These are phyloP conservation scores for Lipomyces mesembrius DNA, from an alignment of 805 yeast species.

Conservation along the genomic window DNA sequence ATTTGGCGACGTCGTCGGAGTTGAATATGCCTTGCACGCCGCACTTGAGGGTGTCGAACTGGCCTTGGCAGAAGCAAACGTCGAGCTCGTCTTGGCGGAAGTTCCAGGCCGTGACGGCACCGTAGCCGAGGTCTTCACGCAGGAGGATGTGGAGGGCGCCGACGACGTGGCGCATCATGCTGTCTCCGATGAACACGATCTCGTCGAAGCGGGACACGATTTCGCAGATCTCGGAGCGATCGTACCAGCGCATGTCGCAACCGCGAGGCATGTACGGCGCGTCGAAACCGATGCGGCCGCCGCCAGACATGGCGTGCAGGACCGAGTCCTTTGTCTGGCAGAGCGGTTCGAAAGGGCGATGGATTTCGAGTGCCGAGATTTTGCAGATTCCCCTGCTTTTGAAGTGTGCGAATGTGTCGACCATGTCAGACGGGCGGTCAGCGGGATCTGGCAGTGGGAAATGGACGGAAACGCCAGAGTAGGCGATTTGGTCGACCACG, in stretches of 20 bases:
- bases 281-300: conserved; percentile 36
- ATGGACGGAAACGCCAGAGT: conserved; percentile 22
- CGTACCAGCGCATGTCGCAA: conserved; percentile 39
- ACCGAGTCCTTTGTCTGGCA: conserved; percentile 21
- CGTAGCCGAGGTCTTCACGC: conserved; percentile 37
- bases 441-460: conserved; percentile 29
- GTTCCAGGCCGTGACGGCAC: conserved; percentile 38
- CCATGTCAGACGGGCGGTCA: conserved; percentile 19
- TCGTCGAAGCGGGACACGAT: conserved; percentile 30
- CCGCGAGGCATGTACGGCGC: conserved; percentile 38
- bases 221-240: conserved; percentile 30
- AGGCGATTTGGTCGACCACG: conserved; percentile 19
- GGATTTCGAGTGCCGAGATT: conserved; percentile 34
- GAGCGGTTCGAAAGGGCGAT: conserved; percentile 37
- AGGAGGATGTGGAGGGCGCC: conserved; percentile 35
- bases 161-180: conserved; percentile 38
- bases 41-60: conserved; percentile 36
- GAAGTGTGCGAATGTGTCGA: conserved; percentile 34
- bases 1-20: conserved; percentile 36
- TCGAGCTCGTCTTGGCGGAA: conserved; percentile 34
- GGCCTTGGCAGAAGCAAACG: conserved; percentile 36
- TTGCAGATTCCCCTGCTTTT: conserved; percentile 24
- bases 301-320: conserved; percentile 36
- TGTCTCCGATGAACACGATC: conserved; percentile 34
- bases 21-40: conserved; percentile 38